Evolutionary conservation across 192 early-diverging fungal species (phyloP).

Genomic region (Entophlyctis luteolus): DNA sequence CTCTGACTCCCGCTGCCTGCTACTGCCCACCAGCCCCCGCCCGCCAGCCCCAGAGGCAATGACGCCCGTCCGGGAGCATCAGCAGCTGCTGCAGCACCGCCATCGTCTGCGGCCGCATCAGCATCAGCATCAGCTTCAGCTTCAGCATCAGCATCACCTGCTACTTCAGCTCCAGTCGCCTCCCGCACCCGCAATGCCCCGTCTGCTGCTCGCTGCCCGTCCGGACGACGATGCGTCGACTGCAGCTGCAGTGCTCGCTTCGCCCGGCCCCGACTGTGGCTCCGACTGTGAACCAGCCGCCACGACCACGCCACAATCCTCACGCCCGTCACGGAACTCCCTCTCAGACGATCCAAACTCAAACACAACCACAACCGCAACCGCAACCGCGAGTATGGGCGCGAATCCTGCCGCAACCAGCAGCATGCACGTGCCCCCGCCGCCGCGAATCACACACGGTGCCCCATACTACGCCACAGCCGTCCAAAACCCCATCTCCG

Average conservation of each 20-base stretch:
- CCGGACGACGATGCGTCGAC: too few relatives aligned
- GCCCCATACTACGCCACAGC: background rate
- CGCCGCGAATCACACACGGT: background rate
- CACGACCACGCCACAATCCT: background rate
- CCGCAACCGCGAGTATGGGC: background rate
- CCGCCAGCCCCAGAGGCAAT: too few relatives aligned
- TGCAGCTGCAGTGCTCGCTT: too few relatives aligned
- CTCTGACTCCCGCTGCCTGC: too few relatives aligned
- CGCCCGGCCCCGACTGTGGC: background rate
- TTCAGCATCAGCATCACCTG: background rate
- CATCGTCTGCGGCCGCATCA: background rate
- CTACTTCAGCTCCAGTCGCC: too few relatives aligned
- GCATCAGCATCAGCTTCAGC: background rate
- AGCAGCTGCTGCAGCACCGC: background rate
- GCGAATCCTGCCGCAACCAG: background rate
- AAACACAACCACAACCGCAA: background rate
- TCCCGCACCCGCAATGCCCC: too few relatives aligned
- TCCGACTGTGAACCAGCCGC: background rate
- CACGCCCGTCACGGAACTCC: background rate
- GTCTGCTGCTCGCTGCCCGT: too few relatives aligned
- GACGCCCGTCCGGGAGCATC: too few relatives aligned
- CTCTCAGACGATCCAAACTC: background rate
- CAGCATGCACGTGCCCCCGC: background rate
- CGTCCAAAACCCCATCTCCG: background rate
- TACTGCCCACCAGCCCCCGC: too few relatives aligned